phyloP scores from a whole-genome alignment of 2,329 filamentous ascomycete species.

The Exophiala oligosperma region DNA sequence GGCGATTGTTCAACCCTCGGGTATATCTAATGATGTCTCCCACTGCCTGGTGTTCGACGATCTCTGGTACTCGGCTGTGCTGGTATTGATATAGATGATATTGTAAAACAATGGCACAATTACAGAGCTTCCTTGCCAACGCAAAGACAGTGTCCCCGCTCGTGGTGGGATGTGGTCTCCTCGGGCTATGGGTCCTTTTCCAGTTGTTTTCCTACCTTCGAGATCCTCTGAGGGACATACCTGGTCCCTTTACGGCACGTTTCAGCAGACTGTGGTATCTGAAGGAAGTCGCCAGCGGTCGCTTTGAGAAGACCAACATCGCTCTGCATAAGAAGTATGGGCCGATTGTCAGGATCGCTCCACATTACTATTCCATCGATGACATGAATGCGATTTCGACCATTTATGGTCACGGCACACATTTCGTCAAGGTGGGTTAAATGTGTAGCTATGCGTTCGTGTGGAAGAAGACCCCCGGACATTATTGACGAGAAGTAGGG shows the following conservation, averaged over 20 bases:
- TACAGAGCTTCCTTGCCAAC: conserved; percentile 6
- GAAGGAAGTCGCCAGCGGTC: conserved; percentile 35
- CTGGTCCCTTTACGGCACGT: conserved; percentile 47
- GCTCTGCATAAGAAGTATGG: conserved; percentile 51
- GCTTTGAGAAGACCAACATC: conserved; percentile 39
- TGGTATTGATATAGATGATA: too few relatives aligned
- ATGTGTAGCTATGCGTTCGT: too few relatives aligned
- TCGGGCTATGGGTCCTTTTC: conserved; percentile 18
- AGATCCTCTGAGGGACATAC: conserved; percentile 40
- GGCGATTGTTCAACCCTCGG: too few relatives aligned
- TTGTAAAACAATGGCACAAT: conserved; percentile 7
- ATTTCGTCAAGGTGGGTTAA: conserved; percentile 66
- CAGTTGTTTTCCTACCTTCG: conserved; percentile 26
- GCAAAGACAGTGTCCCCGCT: background rate
- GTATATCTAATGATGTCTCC: too few relatives aligned
- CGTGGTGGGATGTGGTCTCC: background rate
- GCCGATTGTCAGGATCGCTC: conserved; percentile 68
- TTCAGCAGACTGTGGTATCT: conserved; percentile 50
- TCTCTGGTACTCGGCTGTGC: too few relatives aligned
- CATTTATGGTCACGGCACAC: conserved; percentile 81
- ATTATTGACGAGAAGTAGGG: background rate
- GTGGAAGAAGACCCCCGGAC: too few relatives aligned
- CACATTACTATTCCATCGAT: conserved; percentile 71
- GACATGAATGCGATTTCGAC: conserved; percentile 70
- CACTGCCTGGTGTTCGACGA: too few relatives aligned